These are phyloP conservation scores for Cladophialophora carrionii DNA, from an alignment of 2,329 filamentous ascomycete species.

Conservation along the genomic window DNA sequence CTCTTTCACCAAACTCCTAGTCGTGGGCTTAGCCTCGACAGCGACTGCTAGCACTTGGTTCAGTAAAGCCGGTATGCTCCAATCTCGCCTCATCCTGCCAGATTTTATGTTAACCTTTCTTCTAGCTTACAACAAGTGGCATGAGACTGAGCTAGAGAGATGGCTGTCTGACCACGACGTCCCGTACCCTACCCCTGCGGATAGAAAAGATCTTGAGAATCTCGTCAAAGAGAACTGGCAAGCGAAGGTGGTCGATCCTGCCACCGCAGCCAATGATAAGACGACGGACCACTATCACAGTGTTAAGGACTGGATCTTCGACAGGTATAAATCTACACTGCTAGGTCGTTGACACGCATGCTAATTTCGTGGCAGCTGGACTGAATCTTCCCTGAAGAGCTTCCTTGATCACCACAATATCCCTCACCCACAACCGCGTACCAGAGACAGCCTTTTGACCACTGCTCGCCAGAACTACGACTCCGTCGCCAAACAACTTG, in stretches of 20 bases:
- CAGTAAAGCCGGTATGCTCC: conserved; percentile 71
- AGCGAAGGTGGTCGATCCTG: conserved; percentile 66
- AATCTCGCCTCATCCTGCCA: conserved; percentile 11
- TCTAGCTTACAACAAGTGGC: conserved; percentile 96
- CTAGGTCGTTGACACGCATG: conserved; percentile 30
- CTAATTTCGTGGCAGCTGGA: conserved; percentile 67
- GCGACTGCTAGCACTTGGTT: conserved; percentile 83
- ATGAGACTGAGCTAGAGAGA: conserved; percentile 93
- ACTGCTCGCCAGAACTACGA: conserved; percentile 82
- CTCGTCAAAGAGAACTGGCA: conserved; percentile 93
- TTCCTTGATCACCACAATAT: conserved; percentile 90
- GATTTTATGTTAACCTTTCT: conserved; percentile 33
- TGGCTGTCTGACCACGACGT: conserved; percentile 94
- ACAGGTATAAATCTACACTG: conserved; percentile 59
- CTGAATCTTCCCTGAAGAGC: conserved; percentile 87
- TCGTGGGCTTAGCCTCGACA: conserved; percentile 69
- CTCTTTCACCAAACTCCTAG: conserved; percentile 66
- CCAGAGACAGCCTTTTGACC: conserved; percentile 78
- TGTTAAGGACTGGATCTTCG: conserved; percentile 89
- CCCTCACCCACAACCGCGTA: conserved; percentile 84
- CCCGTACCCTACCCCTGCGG: conserved; percentile 84
- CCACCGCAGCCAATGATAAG: conserved; percentile 80
- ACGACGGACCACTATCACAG: conserved; percentile 70
- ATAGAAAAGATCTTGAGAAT: conserved; percentile 91
- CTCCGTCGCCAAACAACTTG: conserved; percentile 70